These are phyloP conservation scores for Polyporus arcularius DNA, from an alignment of 768 basidiomycete genomes.

Conservation along the genomic window DNA sequence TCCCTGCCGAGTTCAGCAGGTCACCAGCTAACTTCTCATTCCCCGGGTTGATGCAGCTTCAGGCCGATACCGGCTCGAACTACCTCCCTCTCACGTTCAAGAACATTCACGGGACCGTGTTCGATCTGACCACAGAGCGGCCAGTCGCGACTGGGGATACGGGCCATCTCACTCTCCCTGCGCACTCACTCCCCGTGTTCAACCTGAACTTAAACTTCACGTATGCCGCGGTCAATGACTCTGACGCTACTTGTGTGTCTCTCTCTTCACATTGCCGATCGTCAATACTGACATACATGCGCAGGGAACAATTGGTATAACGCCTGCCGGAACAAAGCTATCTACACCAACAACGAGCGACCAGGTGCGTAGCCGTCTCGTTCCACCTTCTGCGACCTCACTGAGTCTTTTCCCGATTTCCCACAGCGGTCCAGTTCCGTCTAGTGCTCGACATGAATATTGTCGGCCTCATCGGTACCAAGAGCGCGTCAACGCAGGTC, in stretches of 20 bases:
- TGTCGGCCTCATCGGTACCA: slow-evolving; percentile 59
- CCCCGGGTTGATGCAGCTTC: slow-evolving; percentile 70
- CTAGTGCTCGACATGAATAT: slow-evolving; percentile 70
- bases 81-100: slow-evolving; percentile 78
- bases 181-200: slow-evolving; percentile 65
- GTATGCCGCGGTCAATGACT: slow-evolving; percentile 75
- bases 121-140: slow-evolving; percentile 64
- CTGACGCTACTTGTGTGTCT: slow-evolving; percentile 78
- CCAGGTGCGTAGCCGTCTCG: slow-evolving; percentile 50
- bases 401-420: neutral
- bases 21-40: slow-evolving; percentile 90
- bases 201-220: slow-evolving; percentile 81
- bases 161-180: slow-evolving; percentile 59
- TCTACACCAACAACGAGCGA: slow-evolving; percentile 51
- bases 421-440: slow-evolving; percentile 57
- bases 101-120: slow-evolving; percentile 65
- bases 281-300: slow-evolving; percentile 9
- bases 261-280: neutral
- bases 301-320: slow-evolving; percentile 76
- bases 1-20: slow-evolving; percentile 69
- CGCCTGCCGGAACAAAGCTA: slow-evolving; percentile 64
- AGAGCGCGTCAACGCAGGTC: slow-evolving; percentile 55
- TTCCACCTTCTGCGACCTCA: too few relatives aligned
- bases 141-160: slow-evolving; percentile 70
- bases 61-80: slow-evolving; percentile 74